Evolutionary conservation across 305 asterid genomes (phyloP).

Genomic region (Stenogyne calaminthoides): DNA sequence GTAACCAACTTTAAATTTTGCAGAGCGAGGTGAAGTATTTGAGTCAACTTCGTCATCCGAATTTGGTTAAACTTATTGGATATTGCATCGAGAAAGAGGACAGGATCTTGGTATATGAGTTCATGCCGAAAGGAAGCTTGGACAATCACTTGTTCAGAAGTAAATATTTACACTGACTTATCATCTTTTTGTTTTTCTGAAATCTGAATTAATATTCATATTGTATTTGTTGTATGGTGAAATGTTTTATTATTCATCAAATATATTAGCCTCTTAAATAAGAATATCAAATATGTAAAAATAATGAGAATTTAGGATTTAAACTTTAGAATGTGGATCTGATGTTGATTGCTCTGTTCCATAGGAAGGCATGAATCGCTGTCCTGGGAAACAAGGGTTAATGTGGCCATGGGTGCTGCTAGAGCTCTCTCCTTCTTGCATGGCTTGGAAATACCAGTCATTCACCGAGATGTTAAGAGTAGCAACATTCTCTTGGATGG

Average conservation of each 20-base stretch:
- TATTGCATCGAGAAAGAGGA: constrained; percentile 52
- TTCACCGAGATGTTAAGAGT: constrained; percentile 14
- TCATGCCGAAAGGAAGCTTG: constrained; percentile 17
- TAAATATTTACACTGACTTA: constrained; percentile 27
- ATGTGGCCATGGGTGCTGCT: constrained; percentile 35
- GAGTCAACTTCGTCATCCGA: constrained; percentile 62
- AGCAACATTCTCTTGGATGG: constrained; percentile 26
- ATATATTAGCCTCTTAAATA: neutral
- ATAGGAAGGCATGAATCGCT: constrained; percentile 29
- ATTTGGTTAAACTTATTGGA: constrained; percentile 64
- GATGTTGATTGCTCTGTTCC: neutral
- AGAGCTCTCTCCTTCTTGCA: constrained; percentile 43
- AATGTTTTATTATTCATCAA: neutral
- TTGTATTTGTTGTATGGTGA: neutral
- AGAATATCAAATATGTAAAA: neutral
- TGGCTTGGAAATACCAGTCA: constrained; percentile 20
- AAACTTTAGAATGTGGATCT: neutral
- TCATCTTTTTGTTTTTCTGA: neutral
- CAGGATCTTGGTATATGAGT: constrained; percentile 53
- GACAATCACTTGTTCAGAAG: constrained; percentile 57
- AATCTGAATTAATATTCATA: neutral
- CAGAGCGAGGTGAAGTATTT: constrained; percentile 62
- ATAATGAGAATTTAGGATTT: neutral
- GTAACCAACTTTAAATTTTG: neutral
- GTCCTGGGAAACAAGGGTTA: constrained; percentile 40